phyloP scores from a whole-genome alignment of 2,329 filamentous ascomycete species.

The Penicillium sp. region DNA sequence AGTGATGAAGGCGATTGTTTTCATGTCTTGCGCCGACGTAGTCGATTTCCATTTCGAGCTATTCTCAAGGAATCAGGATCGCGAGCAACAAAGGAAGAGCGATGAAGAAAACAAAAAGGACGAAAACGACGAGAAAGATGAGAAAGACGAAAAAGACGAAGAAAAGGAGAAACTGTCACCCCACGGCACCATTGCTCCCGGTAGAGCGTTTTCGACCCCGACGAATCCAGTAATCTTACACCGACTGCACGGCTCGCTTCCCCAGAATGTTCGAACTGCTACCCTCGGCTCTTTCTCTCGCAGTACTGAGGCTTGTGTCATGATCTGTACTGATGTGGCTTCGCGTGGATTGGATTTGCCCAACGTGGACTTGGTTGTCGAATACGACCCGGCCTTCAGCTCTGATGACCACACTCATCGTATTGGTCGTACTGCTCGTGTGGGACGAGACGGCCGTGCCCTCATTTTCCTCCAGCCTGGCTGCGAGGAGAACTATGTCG shows the following conservation, averaged over 20 bases:
- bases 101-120: constrained; percentile 15
- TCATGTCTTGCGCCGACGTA: constrained; percentile 92
- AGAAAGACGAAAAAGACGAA: constrained; percentile 18
- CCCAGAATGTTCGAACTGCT: constrained; percentile 75
- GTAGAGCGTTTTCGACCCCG: constrained; percentile 63
- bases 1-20: constrained; percentile 93
- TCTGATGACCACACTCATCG: constrained; percentile 89
- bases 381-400: constrained; percentile 92
- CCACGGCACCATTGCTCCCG: constrained; percentile 46
- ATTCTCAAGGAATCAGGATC: constrained; percentile 46
- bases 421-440: constrained; percentile 86
- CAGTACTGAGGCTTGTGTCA: constrained; percentile 64
- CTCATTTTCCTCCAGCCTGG: constrained; percentile 85
- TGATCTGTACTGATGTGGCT: constrained; percentile 91
- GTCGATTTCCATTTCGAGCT: constrained; percentile 94
- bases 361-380: constrained; percentile 86
- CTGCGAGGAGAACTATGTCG: constrained; percentile 81
- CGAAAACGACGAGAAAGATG: constrained; percentile 16
- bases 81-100: constrained; percentile 18
- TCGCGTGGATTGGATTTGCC: constrained; percentile 92
- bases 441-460: constrained; percentile 77
- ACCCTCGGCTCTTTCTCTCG: constrained; percentile 73
- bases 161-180: constrained; percentile 25
- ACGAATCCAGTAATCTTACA: constrained; percentile 72
- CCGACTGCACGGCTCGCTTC: constrained; percentile 82